Evolutionary conservation across 2,329 filamentous ascomycete genomes (phyloP).

Genomic region (Calonectria pteridis): DNA sequence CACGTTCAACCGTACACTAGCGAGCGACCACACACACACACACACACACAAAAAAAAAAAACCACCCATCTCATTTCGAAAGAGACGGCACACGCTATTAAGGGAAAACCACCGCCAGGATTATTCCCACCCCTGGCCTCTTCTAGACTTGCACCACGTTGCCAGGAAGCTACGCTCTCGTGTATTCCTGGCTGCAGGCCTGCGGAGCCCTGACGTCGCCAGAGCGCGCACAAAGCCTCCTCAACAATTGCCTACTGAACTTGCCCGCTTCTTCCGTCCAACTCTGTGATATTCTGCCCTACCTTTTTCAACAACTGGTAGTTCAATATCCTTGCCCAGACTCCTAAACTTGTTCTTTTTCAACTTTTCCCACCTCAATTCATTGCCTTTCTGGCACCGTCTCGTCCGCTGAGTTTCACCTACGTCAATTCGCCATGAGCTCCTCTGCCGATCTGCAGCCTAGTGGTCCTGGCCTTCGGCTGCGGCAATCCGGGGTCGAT

Average conservation of each 20-base stretch:
- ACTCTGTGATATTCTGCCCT: constrained; percentile 21
- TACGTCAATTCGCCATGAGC: constrained; percentile 44
- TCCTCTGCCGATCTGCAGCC: constrained; percentile 46
- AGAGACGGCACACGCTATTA: background rate
- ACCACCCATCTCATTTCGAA: background rate
- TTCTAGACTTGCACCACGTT: constrained; percentile 15
- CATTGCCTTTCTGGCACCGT: constrained; percentile 14
- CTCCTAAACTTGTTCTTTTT: background rate
- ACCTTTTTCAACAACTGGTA: constrained; percentile 16
- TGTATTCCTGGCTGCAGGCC: constrained; percentile 27
- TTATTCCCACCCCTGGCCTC: constrained; percentile 17
- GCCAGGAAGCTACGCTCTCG: constrained; percentile 15
- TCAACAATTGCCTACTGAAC: constrained; percentile 20
- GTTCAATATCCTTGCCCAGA: background rate
- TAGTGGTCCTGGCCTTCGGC: constrained; percentile 45
- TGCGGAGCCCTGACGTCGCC: constrained; percentile 48
- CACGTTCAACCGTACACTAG: constrained; percentile 2
- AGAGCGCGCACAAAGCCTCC: constrained; percentile 27
- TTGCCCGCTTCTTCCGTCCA: constrained; percentile 22
- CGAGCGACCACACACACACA: background rate
- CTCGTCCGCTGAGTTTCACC: constrained; percentile 12
- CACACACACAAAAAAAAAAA: too few relatives aligned
- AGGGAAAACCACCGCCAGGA: constrained; percentile 1
- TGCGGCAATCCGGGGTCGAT: constrained; percentile 43
- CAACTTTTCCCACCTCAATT: constrained; percentile 1